Conservation (phyloP, 2,329 filamentous ascomycete species). For the Cercospora canescens region DNA sequence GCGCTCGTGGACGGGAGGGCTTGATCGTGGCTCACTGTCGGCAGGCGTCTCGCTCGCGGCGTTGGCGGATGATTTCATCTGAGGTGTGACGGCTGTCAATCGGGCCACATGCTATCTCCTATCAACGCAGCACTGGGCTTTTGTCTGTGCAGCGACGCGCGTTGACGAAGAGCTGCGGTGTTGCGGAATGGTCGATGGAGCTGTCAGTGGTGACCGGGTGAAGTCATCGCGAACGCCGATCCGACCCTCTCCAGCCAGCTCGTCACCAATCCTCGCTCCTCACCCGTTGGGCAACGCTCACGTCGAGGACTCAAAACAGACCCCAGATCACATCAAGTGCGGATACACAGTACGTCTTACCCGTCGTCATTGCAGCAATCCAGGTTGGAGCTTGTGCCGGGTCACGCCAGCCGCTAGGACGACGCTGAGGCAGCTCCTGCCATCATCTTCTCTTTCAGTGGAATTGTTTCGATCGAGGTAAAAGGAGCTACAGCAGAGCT, state of each 20-base stretch:
- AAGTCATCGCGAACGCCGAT: constrained; percentile 4
- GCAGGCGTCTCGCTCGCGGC: constrained; percentile 21
- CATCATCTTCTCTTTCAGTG: not conserved
- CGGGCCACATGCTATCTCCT: not conserved
- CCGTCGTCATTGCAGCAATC: not conserved
- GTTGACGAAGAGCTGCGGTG: not conserved
- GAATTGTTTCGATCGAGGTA: not conserved
- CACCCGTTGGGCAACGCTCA: not conserved
- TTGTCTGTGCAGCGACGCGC: not conserved
- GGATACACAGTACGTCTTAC: not conserved
- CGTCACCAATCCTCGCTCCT: not conserved
- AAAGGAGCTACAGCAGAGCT: not conserved
- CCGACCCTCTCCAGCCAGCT: not conserved
- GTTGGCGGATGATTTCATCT: constrained; percentile 28
- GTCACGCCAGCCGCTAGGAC: no score
- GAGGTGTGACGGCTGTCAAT: constrained; percentile 5
- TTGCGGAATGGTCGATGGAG: not conserved
- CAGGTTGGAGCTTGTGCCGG: no score
- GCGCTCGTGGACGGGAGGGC: constrained; percentile 3
- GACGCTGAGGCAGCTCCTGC: no score
- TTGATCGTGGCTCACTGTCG: constrained; percentile 28
- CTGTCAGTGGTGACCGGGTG: constrained; percentile 1
- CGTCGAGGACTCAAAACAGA: not conserved
- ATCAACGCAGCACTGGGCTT: not conserved
- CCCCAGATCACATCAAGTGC: not conserved